phyloP scores from a whole-genome alignment of 306 rosid species.

The Benincasa hispida region DNA sequence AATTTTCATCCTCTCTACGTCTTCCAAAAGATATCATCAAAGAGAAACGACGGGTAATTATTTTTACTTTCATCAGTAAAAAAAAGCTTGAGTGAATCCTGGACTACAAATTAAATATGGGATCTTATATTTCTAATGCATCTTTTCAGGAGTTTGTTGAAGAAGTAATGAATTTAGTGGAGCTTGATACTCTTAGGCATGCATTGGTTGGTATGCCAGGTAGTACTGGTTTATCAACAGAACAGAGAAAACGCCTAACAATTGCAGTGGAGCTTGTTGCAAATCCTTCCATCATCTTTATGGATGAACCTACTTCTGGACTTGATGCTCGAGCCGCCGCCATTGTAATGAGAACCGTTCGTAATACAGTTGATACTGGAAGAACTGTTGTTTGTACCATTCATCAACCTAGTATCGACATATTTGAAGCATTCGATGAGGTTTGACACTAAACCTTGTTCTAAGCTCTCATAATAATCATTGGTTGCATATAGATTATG shows the following conservation, averaged over 20 bases:
- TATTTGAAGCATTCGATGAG: conserved; percentile 90
- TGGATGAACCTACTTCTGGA: conserved; percentile 97
- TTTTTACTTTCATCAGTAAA: conserved; percentile 9
- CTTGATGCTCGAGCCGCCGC: conserved; percentile 95
- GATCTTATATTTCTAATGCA: too few species aligned
- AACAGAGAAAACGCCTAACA: conserved; percentile 80
- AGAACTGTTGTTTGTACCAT: conserved; percentile 90
- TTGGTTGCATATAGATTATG: too few species aligned
- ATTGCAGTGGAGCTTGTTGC: conserved; percentile 93
- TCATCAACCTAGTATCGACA: conserved; percentile 86
- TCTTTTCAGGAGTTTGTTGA: conserved; percentile 69
- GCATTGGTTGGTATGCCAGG: conserved; percentile 93
- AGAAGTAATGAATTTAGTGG: conserved; percentile 73
- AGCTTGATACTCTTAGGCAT: conserved; percentile 56
- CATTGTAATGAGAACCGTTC: conserved; percentile 81
- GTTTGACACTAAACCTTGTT: conserved; percentile 15
- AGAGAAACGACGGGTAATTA: conserved; percentile 38
- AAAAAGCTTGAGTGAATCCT: too few species aligned
- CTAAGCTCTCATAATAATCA: neutral
- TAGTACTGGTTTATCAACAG: conserved; percentile 75
- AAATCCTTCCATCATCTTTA: conserved; percentile 84
- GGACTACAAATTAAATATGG: too few species aligned
- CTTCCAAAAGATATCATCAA: conserved; percentile 61
- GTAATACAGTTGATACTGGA: conserved; percentile 89
- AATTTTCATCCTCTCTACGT: conserved; percentile 79